These are phyloP conservation scores for Yamadazyma ubonensis DNA, from an alignment of 805 yeast genomes.

Conservation along the genomic window DNA sequence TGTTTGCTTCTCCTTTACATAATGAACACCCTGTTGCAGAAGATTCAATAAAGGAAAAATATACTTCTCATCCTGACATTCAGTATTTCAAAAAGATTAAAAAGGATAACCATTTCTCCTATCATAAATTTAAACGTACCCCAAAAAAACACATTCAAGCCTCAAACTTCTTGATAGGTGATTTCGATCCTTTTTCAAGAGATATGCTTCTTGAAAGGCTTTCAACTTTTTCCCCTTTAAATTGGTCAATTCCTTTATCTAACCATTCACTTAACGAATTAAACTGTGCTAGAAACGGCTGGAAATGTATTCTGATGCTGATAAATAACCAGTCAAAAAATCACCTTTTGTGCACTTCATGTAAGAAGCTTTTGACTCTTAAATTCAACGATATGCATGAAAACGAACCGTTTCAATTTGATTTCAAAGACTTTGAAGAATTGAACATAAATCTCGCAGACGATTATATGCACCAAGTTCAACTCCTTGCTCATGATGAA, in stretches of 20 bases:
- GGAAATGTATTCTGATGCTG: conserved; percentile 44
- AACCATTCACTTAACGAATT: conserved; percentile 41
- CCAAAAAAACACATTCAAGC: conserved; percentile 11
- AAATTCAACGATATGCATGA: conserved; percentile 25
- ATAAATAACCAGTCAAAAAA: conserved; percentile 24
- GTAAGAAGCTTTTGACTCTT: conserved; percentile 29
- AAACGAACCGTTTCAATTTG: conserved; percentile 16
- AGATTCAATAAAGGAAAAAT: conserved; percentile 12
- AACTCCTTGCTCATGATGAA: conserved; percentile 24
- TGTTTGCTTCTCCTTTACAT: conserved; percentile 19
- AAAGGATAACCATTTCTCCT: conserved; percentile 34
- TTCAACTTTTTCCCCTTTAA: conserved; percentile 41
- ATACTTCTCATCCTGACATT: conserved; percentile 35
- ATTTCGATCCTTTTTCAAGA: conserved; percentile 40
- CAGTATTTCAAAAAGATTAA: conserved; percentile 38
- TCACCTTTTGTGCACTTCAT: conserved; percentile 33
- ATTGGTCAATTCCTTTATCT: conserved; percentile 38
- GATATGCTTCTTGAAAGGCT: conserved; percentile 39
- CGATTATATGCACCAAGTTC: conserved; percentile 27
- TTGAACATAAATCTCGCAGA: conserved; percentile 24
- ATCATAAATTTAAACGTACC: conserved; percentile 30
- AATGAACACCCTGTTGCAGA: conserved; percentile 18
- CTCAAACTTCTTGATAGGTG: conserved; percentile 18
- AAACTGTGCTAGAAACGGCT: conserved; percentile 51
- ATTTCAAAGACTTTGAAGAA: conserved; percentile 22